Conservation (phyloP, 2,329 filamentous ascomycete genomes). For the Neoarthrinium moseri region DNA sequence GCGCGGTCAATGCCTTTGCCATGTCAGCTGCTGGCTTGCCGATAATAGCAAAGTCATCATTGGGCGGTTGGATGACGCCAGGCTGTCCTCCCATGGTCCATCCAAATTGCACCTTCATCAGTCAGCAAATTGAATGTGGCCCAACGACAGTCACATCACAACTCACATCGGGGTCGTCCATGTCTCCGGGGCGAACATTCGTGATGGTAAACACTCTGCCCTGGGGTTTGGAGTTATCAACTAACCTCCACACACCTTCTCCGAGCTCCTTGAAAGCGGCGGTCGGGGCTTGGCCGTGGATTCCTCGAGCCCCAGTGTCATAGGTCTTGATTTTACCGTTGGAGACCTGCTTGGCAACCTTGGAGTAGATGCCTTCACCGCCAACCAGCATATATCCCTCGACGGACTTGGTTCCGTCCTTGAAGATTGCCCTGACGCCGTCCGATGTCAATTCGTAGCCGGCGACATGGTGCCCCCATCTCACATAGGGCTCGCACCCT, state of each 20-base stretch:
- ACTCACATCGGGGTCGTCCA: slow-evolving; percentile 56
- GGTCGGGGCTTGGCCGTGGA: slow-evolving; percentile 64
- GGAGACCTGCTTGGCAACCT: slow-evolving; percentile 58
- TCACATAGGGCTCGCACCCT: slow-evolving; percentile 53
- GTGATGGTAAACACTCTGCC: slow-evolving; percentile 58
- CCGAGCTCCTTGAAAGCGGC: slow-evolving; percentile 60
- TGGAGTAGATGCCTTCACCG: slow-evolving; percentile 63
- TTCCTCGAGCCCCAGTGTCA: slow-evolving; percentile 62
- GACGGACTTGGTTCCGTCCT: slow-evolving; percentile 56
- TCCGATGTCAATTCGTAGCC: slow-evolving; percentile 55
- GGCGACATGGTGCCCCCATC: slow-evolving; percentile 55
- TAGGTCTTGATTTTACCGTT: slow-evolving; percentile 58
- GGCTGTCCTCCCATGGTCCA: slow-evolving; percentile 63
- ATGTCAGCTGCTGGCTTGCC: slow-evolving; percentile 56
- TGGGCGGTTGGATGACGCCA: slow-evolving; percentile 55
- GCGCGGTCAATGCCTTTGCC: slow-evolving; percentile 49
- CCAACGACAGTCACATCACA: no score
- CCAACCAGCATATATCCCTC: slow-evolving; percentile 60
- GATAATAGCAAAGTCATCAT: slow-evolving; percentile 58
- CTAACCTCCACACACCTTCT: slow-evolving; percentile 60
- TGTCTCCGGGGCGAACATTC: slow-evolving; percentile 59
- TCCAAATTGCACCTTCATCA: slow-evolving; percentile 58
- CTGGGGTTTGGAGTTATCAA: slow-evolving; percentile 43
- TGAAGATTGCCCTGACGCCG: slow-evolving; percentile 58
- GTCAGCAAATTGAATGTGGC: no score